phyloP scores from a whole-genome alignment of 352 stramenopile species.

The Phytophthora podocarpi region DNA sequence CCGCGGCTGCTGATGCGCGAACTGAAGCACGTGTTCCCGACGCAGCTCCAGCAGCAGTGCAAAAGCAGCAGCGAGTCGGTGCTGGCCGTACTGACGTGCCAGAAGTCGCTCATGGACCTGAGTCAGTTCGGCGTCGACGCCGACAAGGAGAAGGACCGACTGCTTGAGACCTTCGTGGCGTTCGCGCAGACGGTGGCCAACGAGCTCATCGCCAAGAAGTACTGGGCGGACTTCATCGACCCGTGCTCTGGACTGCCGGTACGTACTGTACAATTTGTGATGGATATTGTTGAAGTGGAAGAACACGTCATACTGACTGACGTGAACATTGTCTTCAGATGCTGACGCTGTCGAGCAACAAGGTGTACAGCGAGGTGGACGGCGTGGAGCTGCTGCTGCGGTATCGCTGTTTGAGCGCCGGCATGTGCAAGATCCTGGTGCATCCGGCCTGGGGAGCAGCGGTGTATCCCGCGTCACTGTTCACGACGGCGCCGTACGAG shows the following conservation, averaged over 20 bases:
- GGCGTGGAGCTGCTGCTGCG: constrained; percentile 90
- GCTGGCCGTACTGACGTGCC: constrained; percentile 94
- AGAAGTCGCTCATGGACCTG: constrained; percentile 93
- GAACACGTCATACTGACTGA: not conserved
- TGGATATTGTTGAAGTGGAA: not conserved
- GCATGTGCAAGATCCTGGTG: constrained; percentile 96
- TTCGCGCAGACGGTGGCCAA: constrained; percentile 91
- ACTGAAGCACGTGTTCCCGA: constrained; percentile 82
- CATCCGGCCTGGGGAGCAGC: constrained; percentile 95
- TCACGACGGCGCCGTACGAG: constrained; percentile 92
- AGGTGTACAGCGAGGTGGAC: constrained; percentile 97
- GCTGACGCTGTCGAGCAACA: constrained; percentile 91
- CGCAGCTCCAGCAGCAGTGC: constrained; percentile 52
- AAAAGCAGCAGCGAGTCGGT: constrained; percentile 47
- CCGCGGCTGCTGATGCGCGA: constrained; percentile 77
- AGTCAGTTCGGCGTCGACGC: constrained; percentile 94
- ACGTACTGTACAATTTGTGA: constrained; percentile 16
- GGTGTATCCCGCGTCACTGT: constrained; percentile 97
- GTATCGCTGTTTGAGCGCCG: constrained; percentile 87
- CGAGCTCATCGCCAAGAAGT: constrained; percentile 72
- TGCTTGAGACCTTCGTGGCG: constrained; percentile 95
- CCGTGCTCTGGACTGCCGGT: constrained; percentile 95
- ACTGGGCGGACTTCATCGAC: constrained; percentile 98
- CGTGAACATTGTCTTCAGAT: constrained; percentile 56
- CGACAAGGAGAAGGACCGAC: constrained; percentile 95